These are phyloP conservation scores for Annulohypoxylon truncatum DNA, from an alignment of 2,329 filamentous ascomycete genomes.

Conservation along the genomic window DNA sequence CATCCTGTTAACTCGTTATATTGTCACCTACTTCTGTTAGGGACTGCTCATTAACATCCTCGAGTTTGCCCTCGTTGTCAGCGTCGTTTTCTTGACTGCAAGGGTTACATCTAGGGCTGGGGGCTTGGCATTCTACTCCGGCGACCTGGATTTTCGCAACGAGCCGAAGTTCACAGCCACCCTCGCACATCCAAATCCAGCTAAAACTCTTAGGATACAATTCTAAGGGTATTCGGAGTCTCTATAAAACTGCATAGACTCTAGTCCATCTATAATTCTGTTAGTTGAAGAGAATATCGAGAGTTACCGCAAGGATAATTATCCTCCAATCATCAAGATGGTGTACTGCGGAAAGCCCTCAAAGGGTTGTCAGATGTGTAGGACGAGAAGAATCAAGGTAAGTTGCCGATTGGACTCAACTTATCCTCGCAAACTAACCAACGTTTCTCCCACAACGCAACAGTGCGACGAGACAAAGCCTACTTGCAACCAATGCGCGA, in stretches of 20 bases:
- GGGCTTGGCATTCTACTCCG: neutral
- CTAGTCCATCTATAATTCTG: neutral
- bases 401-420: slow-evolving; percentile 35
- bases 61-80: neutral
- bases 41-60: slow-evolving; percentile 1
- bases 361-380: slow-evolving; percentile 78
- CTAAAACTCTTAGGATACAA: neutral
- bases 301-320: neutral
- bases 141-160: neutral
- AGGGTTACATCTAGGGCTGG: neutral
- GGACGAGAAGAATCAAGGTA: slow-evolving; percentile 79
- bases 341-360: slow-evolving; percentile 75
- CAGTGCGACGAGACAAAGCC: slow-evolving; percentile 77
- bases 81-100: slow-evolving; percentile 1
- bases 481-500: slow-evolving; percentile 72
- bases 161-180: neutral
- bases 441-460: slow-evolving; percentile 3
- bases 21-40: neutral
- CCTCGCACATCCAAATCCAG: neutral
- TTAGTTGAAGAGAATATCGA: neutral
- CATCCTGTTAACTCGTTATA: neutral
- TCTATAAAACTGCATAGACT: neutral
- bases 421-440: slow-evolving; percentile 31
- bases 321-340: slow-evolving; percentile 56
- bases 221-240: neutral